Base-by-base conservation (phyloP, 257 asterid genomes). In the Mitragyna speciosa region DNA sequence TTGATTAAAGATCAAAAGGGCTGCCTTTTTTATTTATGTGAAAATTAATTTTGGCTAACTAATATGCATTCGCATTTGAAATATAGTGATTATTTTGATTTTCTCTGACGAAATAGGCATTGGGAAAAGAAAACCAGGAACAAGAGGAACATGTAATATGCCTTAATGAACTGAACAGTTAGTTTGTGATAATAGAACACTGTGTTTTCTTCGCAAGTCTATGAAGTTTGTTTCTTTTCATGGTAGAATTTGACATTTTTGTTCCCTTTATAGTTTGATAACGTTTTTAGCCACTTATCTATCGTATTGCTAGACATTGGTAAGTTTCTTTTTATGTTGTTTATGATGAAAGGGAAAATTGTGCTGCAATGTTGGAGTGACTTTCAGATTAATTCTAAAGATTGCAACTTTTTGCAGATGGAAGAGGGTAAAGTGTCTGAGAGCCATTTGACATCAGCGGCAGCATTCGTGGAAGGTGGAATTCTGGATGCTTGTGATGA, bases 381-480 rank as follows among this genome's bases (percentile, higher is more conserved):
- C 33, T 70, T 68, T 17, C 47, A 15, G 7, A 17, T 20, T 33
- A 36, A 49, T 31, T 70, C 58, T 81, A 51, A 89, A 82, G 79
- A 74, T 59, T 78, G 80, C 17, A 12, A 49, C 45, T 33, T 82
- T 75, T 67, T 82, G 77, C 89, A 89, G 96, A 91, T 94, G 97
- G 97, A 92, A 81, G 97, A 93, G 56, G 90, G 87, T 76, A 88
- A 85, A 79, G 75, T 76, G 45, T 76, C 92, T 54, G 97, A 90
- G 79, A 89, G 61, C 81, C 91, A 85, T 75, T 84, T 94, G 93
- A 90, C 93, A 70, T 94, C 97, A n/a, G 93, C 97, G 56, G 97
- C 92, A 6, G 97, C 98, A 48, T 94, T 94, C 76, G 97, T 94
- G 68, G 98, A 92, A 85, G 97, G 98, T 67, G 98, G 97, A 82